A percentile compares a stretch with the other conserved stretches of the same genome.
Evolutionary conservation across 768 basidiomycete species (phyloP).

Genomic region (Boletus rufocinnamomeus): DNA sequence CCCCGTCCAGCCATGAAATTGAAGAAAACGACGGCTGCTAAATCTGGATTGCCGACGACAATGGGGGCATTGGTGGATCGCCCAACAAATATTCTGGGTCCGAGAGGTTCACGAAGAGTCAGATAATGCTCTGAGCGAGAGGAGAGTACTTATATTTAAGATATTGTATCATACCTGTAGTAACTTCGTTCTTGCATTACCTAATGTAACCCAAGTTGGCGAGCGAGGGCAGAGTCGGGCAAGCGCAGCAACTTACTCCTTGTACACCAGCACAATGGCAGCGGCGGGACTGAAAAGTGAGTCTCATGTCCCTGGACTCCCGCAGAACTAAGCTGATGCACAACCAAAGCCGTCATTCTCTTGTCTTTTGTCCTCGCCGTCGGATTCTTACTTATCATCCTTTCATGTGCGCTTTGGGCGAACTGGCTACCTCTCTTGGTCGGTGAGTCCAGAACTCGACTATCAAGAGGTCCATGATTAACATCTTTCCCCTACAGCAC

Average conservation of each 20-base stretch:
- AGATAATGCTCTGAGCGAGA: conserved; percentile 16
- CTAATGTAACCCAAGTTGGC: conserved; percentile 15
- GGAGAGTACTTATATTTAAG: conserved; percentile 15
- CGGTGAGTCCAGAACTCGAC: conserved; percentile 55
- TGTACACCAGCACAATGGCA: conserved; percentile 44
- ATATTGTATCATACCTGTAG: conserved; percentile 3
- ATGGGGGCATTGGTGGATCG: conserved; percentile 35
- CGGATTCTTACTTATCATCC: conserved; percentile 97
- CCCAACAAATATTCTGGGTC: conserved; percentile 37
- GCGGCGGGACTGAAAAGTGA: conserved; percentile 72
- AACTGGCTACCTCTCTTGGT: conserved; percentile 98
- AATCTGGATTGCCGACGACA: conserved; percentile 27
- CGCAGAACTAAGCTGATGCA: conserved; percentile 3
- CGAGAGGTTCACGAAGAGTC: conserved; percentile 34
- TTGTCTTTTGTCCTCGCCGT: conserved; percentile 96
- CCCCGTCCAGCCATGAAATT: conserved; percentile 2
- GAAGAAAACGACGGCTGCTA: conserved; percentile 28
- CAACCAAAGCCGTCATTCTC: conserved; percentile 79
- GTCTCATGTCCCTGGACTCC: conserved; percentile 17
- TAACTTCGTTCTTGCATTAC: conserved; percentile 23
- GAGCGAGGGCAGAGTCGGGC: background rate
- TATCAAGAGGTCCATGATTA: background rate
- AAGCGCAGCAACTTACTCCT: conserved; percentile 7
- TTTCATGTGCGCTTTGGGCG: conserved; percentile 92
- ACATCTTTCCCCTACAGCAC: conserved; percentile 49